Conservation (phyloP, 495 filamentous ascomycete species). For the Niebla homalea region DNA sequence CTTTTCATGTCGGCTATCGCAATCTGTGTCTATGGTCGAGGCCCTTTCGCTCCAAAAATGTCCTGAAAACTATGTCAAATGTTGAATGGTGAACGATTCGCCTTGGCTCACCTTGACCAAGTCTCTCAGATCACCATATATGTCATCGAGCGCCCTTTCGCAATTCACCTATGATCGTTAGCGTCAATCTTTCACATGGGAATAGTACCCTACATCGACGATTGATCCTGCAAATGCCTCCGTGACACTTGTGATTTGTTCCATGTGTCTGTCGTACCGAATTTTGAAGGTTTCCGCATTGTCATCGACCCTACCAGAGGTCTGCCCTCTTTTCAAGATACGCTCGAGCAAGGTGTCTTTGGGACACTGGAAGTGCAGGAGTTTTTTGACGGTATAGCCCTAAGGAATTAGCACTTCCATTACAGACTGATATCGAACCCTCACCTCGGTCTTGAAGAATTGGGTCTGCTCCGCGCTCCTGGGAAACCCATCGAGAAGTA, state of each 20-base stretch:
- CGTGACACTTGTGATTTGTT: slow-evolving; percentile 7
- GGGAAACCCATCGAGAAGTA: slow-evolving; percentile 29
- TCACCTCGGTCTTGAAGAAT: slow-evolving; percentile 21
- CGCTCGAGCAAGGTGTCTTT: not conserved
- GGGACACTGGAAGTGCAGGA: slow-evolving; percentile 1
- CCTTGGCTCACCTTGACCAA: too few relatives aligned
- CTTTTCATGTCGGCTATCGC: too few relatives aligned
- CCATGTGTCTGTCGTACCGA: not conserved
- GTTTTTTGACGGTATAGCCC: slow-evolving; percentile 2
- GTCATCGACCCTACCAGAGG: slow-evolving; percentile 7
- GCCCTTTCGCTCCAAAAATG: too few relatives aligned
- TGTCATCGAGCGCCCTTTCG: too few relatives aligned
- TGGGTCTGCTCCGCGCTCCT: slow-evolving; percentile 20
- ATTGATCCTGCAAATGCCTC: too few relatives aligned
- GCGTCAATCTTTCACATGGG: too few relatives aligned
- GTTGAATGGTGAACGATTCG: too few relatives aligned
- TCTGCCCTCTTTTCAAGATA: not conserved
- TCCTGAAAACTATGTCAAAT: too few relatives aligned
- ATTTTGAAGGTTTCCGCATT: slow-evolving; percentile 4
- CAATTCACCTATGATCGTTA: too few relatives aligned
- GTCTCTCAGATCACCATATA: too few relatives aligned
- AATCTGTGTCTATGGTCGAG: too few relatives aligned
- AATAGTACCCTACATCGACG: too few relatives aligned
- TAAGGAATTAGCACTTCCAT: not conserved
- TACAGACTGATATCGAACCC: not conserved